Conservation (phyloP, 225 moss, liverwort and hornwort genomes). For the Polytrichum formosum region DNA sequence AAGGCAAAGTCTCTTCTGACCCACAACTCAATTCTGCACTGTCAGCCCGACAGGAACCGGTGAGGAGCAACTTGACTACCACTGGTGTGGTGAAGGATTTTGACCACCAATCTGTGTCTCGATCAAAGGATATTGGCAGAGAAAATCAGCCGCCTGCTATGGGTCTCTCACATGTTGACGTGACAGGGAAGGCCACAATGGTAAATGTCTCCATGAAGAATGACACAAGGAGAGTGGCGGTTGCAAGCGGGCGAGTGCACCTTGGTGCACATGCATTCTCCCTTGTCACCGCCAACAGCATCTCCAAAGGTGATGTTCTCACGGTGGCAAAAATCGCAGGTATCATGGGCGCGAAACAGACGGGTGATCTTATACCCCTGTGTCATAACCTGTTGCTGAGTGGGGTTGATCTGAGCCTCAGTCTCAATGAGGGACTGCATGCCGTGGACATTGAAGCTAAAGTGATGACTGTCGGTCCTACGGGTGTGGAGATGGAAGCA, state of each 20-base stretch:
- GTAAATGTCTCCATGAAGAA: constrained; percentile 67
- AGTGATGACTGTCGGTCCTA: constrained; percentile 65
- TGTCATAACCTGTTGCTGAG: constrained; percentile 75
- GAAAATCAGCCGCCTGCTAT: background rate
- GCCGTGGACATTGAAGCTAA: constrained; percentile 73
- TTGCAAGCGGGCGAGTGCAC: constrained; percentile 70
- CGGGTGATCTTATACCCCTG: constrained; percentile 71
- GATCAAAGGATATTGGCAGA: background rate
- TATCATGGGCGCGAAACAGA: constrained; percentile 89
- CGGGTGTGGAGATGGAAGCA: constrained; percentile 99
- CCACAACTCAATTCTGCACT: background rate
- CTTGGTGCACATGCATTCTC: constrained; percentile 66
- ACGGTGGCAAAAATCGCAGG: constrained; percentile 86
- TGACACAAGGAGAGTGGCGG: constrained; percentile 55
- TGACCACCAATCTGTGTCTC: constrained; percentile 1
- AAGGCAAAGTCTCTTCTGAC: background rate
- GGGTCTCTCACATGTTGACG: constrained; percentile 71
- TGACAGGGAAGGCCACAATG: constrained; percentile 77
- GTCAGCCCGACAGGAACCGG: background rate
- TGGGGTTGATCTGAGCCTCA: constrained; percentile 61
- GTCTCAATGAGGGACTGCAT: constrained; percentile 44
- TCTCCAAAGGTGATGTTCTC: constrained; percentile 86
- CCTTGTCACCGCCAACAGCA: constrained; percentile 67
- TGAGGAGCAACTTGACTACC: background rate
- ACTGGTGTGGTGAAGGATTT: background rate